A percentile compares a stretch with the other conserved stretches of the same genome.
Evolutionary conservation across 495 filamentous ascomycete genomes (phyloP).

Genomic region (Aspergillus olivimuriae): DNA sequence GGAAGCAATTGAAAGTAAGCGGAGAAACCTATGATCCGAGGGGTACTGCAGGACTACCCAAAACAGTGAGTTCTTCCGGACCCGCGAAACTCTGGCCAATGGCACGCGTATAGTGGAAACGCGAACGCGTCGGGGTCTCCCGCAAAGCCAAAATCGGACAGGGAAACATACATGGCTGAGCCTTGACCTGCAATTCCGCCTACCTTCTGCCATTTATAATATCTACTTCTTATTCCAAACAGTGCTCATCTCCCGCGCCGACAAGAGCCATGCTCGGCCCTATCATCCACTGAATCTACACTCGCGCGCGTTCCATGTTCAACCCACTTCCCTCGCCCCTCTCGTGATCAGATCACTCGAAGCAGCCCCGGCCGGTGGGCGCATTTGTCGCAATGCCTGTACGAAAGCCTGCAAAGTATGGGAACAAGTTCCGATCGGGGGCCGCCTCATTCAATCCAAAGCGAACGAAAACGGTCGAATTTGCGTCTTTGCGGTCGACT

Average conservation of each 20-base stretch:
- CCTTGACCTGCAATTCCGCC: too few species aligned
- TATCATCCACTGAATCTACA: background rate
- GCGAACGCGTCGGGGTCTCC: slow-evolving; percentile 32
- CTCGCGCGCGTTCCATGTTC: slow-evolving; percentile 21
- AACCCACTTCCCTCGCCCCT: slow-evolving; percentile 2
- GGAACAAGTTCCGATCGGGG: slow-evolving; percentile 46
- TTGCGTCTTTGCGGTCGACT: slow-evolving; percentile 61
- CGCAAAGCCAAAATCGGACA: slow-evolving; percentile 2
- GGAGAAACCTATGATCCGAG: slow-evolving; percentile 16
- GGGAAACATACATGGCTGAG: too few species aligned
- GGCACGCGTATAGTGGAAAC: slow-evolving; percentile 27
- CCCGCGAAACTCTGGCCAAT: slow-evolving; percentile 10
- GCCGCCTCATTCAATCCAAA: slow-evolving; percentile 46
- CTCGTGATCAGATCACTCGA: slow-evolving; percentile 14
- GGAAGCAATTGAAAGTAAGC: slow-evolving; percentile 2
- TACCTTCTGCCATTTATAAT: too few species aligned
- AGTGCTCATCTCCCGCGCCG: too few species aligned
- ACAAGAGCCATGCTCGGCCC: slow-evolving; percentile 8
- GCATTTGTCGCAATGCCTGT: slow-evolving; percentile 47
- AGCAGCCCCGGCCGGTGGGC: slow-evolving; percentile 23
- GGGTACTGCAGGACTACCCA: background rate
- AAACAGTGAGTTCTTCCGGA: slow-evolving; percentile 30
- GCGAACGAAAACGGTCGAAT: slow-evolving; percentile 69
- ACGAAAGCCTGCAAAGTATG: slow-evolving; percentile 49
- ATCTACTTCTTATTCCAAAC: too few species aligned